Conservation (phyloP, 2,329 filamentous ascomycete genomes). For the Seiridium unicorne region DNA sequence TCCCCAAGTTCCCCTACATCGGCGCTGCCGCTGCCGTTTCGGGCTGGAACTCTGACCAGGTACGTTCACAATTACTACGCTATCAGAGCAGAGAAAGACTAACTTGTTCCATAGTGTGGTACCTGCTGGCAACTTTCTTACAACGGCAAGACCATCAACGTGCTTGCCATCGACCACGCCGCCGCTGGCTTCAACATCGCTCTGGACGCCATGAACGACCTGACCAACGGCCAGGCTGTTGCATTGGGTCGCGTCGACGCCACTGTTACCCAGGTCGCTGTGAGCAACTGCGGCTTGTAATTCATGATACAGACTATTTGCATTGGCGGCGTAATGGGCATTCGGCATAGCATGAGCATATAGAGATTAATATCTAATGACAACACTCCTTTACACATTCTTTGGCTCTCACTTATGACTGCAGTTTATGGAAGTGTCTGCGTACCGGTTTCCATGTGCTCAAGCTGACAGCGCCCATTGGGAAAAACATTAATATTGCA, state of each 20-base stretch:
- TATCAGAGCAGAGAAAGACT: neutral
- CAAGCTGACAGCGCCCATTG: no score
- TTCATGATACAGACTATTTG: neutral
- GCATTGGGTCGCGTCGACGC: conserved; percentile 53
- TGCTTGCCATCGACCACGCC: conserved; percentile 56
- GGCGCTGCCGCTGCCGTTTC: conserved; percentile 51
- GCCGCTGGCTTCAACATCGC: conserved; percentile 54
- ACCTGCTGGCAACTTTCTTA: conserved; percentile 57
- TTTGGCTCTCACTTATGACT: no score
- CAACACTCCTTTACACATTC: neutral
- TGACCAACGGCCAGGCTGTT: conserved; percentile 51
- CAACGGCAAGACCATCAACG: conserved; percentile 47
- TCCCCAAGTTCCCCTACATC: conserved; percentile 53
- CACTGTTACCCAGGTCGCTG: conserved; percentile 39
- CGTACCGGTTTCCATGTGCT: no score
- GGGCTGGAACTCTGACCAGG: conserved; percentile 52
- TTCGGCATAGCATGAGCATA: conserved; percentile 1
- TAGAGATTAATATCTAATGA: neutral
- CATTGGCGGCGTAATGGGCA: neutral
- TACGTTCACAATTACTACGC: conserved; percentile 17
- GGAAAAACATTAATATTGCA: no score
- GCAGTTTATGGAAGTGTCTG: no score
- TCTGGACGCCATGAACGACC: conserved; percentile 51
- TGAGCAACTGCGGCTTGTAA: conserved; percentile 41
- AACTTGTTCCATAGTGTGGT: conserved; percentile 44